A percentile compares a stretch with the other conserved stretches of the same genome.
Evolutionary conservation across 2,329 filamentous ascomycete species (phyloP).

Genomic region (Neurospora sp.): DNA sequence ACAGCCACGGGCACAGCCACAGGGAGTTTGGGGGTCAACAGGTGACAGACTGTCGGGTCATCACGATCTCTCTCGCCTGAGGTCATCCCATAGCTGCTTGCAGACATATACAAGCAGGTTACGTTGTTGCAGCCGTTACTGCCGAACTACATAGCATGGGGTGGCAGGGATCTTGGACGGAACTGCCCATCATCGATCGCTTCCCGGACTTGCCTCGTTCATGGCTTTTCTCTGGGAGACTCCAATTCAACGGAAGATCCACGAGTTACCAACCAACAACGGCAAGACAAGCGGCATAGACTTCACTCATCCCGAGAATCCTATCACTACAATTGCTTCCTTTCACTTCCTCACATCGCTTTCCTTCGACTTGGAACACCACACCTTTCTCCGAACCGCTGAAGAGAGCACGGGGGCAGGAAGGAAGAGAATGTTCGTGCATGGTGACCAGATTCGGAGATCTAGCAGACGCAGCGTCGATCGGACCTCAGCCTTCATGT

Average conservation of each 20-base stretch:
- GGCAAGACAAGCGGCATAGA: background rate
- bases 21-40: background rate
- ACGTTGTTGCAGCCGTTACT: background rate
- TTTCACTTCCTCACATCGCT: background rate
- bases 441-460: background rate
- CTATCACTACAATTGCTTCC: background rate
- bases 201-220: background rate
- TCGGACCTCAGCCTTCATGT: background rate
- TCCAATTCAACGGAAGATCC: background rate
- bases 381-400: background rate
- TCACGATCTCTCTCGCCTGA: background rate
- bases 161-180: background rate
- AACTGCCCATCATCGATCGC: background rate
- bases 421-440: background rate
- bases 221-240: background rate
- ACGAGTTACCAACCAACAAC: background rate
- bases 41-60: background rate
- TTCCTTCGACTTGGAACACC: background rate
- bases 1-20: background rate
- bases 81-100: background rate
- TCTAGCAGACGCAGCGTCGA: background rate
- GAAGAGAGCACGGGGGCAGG: background rate
- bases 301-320: background rate
- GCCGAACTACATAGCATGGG: background rate
- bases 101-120: background rate